Percentiles rank a stretch among this genome's conserved stretches.
Evolutionary conservation across 768 basidiomycete genomes (phyloP).

Genomic region (Ramaria rubella): DNA sequence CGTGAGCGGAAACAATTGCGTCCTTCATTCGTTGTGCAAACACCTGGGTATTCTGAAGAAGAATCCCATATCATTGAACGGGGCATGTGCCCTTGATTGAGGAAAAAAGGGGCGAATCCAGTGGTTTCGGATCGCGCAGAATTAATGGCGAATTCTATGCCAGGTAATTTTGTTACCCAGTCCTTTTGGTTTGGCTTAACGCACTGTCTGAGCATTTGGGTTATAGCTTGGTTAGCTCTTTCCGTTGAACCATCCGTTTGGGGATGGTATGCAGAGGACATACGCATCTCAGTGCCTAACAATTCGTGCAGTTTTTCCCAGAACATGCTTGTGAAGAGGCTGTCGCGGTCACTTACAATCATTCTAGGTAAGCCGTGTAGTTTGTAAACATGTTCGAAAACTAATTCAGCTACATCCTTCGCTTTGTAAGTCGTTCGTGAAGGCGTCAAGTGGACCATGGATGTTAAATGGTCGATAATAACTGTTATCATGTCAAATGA

Average conservation of each 20-base stretch:
- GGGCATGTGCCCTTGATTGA: conserved; percentile 29
- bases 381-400: conserved; percentile 22
- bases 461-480: conserved; percentile 18
- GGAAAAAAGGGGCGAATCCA: conserved; percentile 31
- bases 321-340: conserved; percentile 9
- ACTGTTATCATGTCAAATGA: conserved; percentile 26
- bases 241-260: conserved; percentile 37
- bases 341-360: background rate
- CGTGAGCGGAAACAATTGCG: conserved; percentile 27
- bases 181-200: conserved; percentile 11
- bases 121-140: conserved; percentile 27
- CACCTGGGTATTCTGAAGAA: conserved; percentile 24
- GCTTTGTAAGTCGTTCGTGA: conserved; percentile 17
- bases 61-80: conserved; percentile 26
- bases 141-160: conserved; percentile 35
- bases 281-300: conserved; percentile 20
- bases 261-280: conserved; percentile 39
- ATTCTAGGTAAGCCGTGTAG: conserved; percentile 27
- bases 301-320: conserved; percentile 25
- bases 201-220: conserved; percentile 15
- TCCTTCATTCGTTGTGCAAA: conserved; percentile 24
- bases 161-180: conserved; percentile 19
- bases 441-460: conserved; percentile 30
- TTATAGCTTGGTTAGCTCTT: conserved; percentile 25
- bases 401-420: conserved; percentile 27